Evolutionary conservation across 2,329 filamentous ascomycete species (phyloP).

Genomic region (Alternaria triticimaculans): DNA sequence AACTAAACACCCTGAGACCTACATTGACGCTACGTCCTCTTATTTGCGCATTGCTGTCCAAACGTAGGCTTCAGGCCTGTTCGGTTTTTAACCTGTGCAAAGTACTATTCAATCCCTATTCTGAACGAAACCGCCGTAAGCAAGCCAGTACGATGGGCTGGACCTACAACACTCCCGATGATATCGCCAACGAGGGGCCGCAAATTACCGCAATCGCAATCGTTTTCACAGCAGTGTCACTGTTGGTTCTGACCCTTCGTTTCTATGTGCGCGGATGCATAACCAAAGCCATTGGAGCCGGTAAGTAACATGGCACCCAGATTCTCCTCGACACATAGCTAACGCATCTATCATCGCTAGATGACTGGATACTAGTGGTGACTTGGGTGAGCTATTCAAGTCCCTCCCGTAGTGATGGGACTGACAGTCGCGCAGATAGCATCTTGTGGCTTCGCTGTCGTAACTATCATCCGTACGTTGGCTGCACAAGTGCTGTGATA

Average conservation of each 20-base stretch:
- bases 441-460: constrained; percentile 19
- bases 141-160: constrained; percentile 13
- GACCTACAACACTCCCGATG: constrained; percentile 17
- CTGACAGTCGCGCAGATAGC: constrained; percentile 7
- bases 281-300: constrained; percentile 20
- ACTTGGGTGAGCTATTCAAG: constrained; percentile 14
- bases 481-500: background rate
- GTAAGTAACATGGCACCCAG: constrained; percentile 2
- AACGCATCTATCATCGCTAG: constrained; percentile 1
- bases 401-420: background rate
- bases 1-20: background rate
- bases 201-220: constrained; percentile 12
- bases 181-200: constrained; percentile 8
- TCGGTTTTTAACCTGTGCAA: background rate
- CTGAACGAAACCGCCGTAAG: background rate
- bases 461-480: constrained; percentile 18
- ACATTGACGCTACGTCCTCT: background rate
- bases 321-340: background rate
- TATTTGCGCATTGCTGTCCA: background rate
- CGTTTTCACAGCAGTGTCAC: constrained; percentile 9
- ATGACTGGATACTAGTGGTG: constrained; percentile 15
- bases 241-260: constrained; percentile 10
- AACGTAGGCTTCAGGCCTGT: background rate
- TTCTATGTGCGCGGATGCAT: constrained; percentile 20
- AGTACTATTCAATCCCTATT: background rate